A percentile compares a stretch with the other conserved stretches of the same genome.
Conservation (phyloP, 192 early-diverging fungal genomes). For the Pilobolus umbonatus region DNA sequence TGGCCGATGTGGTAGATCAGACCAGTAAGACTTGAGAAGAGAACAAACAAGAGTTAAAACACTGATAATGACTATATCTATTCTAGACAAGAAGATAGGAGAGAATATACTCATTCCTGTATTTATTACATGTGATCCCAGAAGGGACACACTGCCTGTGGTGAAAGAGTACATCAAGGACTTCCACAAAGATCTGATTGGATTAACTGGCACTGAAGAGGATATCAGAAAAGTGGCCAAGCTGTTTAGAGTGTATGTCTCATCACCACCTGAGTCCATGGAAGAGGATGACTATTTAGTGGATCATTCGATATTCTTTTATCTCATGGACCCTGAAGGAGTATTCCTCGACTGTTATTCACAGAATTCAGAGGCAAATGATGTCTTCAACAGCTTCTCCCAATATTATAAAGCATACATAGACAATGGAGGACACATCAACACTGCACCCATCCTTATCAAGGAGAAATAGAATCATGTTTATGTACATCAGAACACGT, state of each 20-base stretch:
- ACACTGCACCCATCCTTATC: not conserved
- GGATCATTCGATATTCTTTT: slow-evolving; percentile 98
- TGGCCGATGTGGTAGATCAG: slow-evolving; percentile 78
- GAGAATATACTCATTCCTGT: slow-evolving; percentile 68
- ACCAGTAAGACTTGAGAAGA: slow-evolving; percentile 47
- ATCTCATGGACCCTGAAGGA: slow-evolving; percentile 88
- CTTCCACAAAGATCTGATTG: slow-evolving; percentile 90
- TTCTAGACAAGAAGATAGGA: slow-evolving; percentile 9
- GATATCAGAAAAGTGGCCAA: slow-evolving; percentile 82
- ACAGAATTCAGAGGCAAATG: slow-evolving; percentile 63
- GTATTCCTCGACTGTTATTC: slow-evolving; percentile 87
- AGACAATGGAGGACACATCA: slow-evolving; percentile 29
- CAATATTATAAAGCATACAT: slow-evolving; percentile 38
- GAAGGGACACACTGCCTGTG: slow-evolving; percentile 79
- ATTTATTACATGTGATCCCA: slow-evolving; percentile 96
- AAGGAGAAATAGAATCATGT: not conserved
- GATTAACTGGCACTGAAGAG: slow-evolving; percentile 85
- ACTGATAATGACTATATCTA: not conserved
- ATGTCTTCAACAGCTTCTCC: slow-evolving; percentile 52
- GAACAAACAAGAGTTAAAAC: not conserved
- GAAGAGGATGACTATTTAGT: slow-evolving; percentile 90
- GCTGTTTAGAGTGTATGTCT: slow-evolving; percentile 89
- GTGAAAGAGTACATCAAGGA: slow-evolving; percentile 78
- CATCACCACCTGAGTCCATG: slow-evolving; percentile 75
- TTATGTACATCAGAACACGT: not conserved